Conservation (phyloP, 2,329 filamentous ascomycete genomes). For the Magnaporthiopsis rhizophila region DNA sequence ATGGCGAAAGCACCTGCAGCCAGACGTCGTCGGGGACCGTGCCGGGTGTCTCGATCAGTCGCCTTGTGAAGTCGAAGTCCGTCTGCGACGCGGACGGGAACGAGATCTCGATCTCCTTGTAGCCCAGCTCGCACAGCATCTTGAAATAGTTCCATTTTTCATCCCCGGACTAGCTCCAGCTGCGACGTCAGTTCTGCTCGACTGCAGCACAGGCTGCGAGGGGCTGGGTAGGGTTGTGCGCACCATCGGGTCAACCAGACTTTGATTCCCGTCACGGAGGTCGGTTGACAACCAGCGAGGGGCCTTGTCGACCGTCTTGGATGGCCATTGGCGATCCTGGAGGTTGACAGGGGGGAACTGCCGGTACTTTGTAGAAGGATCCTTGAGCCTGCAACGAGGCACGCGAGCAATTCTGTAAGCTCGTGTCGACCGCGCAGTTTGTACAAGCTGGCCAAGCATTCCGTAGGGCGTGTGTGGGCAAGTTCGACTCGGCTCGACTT, state of each 20-base stretch:
- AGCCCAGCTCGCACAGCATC: conserved; percentile 85
- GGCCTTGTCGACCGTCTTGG: conserved; percentile 72
- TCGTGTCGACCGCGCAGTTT: background rate
- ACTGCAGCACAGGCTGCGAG: conserved; percentile 2
- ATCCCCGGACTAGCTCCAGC: conserved; percentile 62
- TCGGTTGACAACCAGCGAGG: conserved; percentile 88
- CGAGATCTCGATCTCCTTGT: conserved; percentile 96
- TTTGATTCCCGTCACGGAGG: conserved; percentile 89
- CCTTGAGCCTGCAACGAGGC: conserved; percentile 50
- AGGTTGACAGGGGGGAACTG: conserved; percentile 59
- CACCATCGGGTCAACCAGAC: conserved; percentile 87
- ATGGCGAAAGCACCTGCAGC: conserved; percentile 87
- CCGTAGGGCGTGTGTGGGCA: background rate
- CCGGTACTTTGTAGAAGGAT: conserved; percentile 71
- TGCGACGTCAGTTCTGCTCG: background rate
- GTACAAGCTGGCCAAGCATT: too few species aligned
- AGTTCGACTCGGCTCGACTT: conserved; percentile 11
- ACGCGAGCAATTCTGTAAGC: background rate
- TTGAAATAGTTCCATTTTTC: conserved; percentile 95
- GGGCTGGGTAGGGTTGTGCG: conserved; percentile 16
- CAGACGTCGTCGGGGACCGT: conserved; percentile 81
- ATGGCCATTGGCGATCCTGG: conserved; percentile 73
- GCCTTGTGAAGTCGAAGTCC: conserved; percentile 90
- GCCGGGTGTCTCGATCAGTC: conserved; percentile 76
- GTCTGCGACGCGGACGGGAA: conserved; percentile 93